A percentile compares a stretch with the other conserved stretches of the same genome.
phyloP scores from a whole-genome alignment of 2,329 filamentous ascomycete species.

The Penicillium hordei region DNA sequence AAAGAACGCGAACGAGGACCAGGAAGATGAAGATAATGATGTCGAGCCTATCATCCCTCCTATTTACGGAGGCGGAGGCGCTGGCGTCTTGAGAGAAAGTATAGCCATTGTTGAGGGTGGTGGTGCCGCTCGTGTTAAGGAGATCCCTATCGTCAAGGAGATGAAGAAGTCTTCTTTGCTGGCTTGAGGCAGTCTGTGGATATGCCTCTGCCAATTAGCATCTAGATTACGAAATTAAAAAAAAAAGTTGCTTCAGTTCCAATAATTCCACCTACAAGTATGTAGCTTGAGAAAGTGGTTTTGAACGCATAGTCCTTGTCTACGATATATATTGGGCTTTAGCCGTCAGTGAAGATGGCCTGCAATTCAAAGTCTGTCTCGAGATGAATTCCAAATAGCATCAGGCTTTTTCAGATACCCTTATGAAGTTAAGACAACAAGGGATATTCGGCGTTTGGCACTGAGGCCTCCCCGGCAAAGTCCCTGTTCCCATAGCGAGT shows the following conservation, averaged over 20 bases:
- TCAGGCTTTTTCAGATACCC: no score
- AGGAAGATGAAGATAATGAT: constrained; percentile 24
- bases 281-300: neutral
- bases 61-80: constrained; percentile 20
- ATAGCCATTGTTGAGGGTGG: constrained; percentile 37
- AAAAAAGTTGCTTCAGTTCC: constrained; percentile 2
- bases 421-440: neutral
- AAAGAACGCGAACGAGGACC: constrained; percentile 17
- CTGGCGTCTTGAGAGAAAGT: constrained; percentile 44
- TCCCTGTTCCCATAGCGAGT: neutral
- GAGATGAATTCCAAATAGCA: neutral
- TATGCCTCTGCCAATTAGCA: neutral
- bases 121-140: constrained; percentile 36
- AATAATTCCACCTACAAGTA: neutral
- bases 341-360: neutral
- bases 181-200: constrained; percentile 21
- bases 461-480: neutral
- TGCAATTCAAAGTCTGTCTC: neutral
- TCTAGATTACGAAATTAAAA: constrained; percentile 4
- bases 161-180: constrained; percentile 44
- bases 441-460: neutral
- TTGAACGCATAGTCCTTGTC: no score
- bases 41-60: constrained; percentile 27
- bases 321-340: neutral
- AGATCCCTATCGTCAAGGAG: constrained; percentile 54